phyloP scores from a whole-genome alignment of 2,329 filamentous ascomycete species.

The Cordyceps pruinosa region DNA sequence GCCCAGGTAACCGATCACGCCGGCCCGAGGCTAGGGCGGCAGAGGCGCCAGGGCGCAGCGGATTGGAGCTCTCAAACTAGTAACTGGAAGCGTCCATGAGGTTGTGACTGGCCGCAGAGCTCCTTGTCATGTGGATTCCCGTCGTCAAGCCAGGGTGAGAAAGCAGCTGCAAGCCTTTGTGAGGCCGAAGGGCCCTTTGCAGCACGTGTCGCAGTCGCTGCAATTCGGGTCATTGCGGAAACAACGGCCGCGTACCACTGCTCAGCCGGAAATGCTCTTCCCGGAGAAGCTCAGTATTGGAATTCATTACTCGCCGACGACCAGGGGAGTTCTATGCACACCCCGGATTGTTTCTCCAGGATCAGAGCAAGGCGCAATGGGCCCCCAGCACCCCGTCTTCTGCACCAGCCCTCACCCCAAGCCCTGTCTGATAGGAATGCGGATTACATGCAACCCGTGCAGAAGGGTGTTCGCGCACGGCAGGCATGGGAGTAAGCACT shows the following conservation, averaged over 20 bases:
- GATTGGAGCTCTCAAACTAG: neutral
- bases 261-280: neutral
- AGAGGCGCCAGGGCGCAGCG: slow-evolving; percentile 3
- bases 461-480: neutral
- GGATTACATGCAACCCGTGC: neutral
- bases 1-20: slow-evolving; percentile 3
- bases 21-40: slow-evolving; percentile 10
- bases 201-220: neutral
- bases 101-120: neutral
- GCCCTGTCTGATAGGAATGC: neutral
- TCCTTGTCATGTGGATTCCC: slow-evolving; percentile 6
- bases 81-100: neutral
- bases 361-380: neutral
- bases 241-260: neutral
- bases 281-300: neutral
- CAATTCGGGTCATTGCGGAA: slow-evolving; percentile 4
- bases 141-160: neutral
- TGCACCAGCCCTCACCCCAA: neutral
- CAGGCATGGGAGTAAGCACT: neutral
- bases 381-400: neutral
- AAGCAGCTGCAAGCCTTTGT: neutral
- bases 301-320: neutral
- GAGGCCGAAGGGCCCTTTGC: neutral
- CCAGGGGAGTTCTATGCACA: neutral
- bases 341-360: slow-evolving; percentile 9